These are phyloP conservation scores for Cladosporium colombiae DNA, from an alignment of 2,329 filamentous ascomycete species.

Conservation along the genomic window DNA sequence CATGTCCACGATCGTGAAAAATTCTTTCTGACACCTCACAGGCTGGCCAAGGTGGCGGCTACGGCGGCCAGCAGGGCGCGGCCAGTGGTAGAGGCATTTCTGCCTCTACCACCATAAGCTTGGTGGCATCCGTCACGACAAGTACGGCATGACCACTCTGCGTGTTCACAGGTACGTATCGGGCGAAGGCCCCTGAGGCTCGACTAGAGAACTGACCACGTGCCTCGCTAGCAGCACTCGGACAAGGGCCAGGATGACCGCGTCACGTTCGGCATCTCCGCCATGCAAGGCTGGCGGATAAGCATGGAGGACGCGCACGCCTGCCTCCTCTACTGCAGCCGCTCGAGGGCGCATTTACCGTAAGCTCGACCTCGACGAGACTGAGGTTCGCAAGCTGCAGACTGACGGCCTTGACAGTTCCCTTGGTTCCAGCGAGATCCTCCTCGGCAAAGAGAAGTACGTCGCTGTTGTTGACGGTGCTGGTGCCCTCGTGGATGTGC, in stretches of 20 bases:
- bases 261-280: conserved; percentile 89
- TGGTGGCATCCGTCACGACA: conserved; percentile 93
- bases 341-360: conserved; percentile 74
- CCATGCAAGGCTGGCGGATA: conserved; percentile 99
- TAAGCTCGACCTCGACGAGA: conserved; percentile 86
- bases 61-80: not conserved
- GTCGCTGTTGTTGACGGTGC: conserved; percentile 91
- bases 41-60: conserved; percentile 21
- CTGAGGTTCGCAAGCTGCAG: conserved; percentile 87
- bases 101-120: conserved; percentile 54
- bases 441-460: conserved; percentile 94
- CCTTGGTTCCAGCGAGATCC: conserved; percentile 94
- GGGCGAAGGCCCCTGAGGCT: conserved; percentile 47
- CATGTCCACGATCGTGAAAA: not conserved
- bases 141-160: conserved; percentile 95
- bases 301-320: conserved; percentile 99
- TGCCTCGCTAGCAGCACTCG: conserved; percentile 64
- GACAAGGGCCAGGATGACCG: conserved; percentile 89
- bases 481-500: conserved; percentile 79
- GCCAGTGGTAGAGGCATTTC: conserved; percentile 7
- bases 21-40: conserved; percentile 19
- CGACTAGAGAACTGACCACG: conserved; percentile 12
- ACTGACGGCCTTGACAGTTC: conserved; percentile 97
- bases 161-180: conserved; percentile 94
- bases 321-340: conserved; percentile 81